Base-by-base conservation (phyloP, 257 asterid species). In the Jacaranda mimosifolia region DNA sequence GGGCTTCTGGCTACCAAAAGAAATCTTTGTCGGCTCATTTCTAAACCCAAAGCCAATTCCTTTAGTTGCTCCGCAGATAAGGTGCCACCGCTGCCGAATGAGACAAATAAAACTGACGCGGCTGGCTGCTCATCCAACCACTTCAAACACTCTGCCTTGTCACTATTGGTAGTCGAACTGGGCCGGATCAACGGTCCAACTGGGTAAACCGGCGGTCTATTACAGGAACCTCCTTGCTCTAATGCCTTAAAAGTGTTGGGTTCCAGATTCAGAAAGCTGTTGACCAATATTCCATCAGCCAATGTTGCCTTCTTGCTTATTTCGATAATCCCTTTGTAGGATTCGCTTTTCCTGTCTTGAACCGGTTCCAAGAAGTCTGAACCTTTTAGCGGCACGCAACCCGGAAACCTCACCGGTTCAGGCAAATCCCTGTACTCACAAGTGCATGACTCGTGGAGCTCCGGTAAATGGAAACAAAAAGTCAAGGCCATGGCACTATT, bases 221-320 rank as follows among this genome's bases (percentile, higher is more conserved):
- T 26, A 26, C 32, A 1, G 32, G 32, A 26, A 26, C 74, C 8
- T 83, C 75, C 26, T 78, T 78, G 3, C 79, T 85, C 8, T 40
- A 72, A 53, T 46, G 83, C 66, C 64, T 77, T 75, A 0, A 87
- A 0, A 0, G 89, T 53, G 4, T 76, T 83, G 36, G 80, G 80
- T 76, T 91, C 97, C 57, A 91, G 69, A 1, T 89, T 91, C 70
- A 53, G 53, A 69, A 89, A 91, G 15, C 80, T 77, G 55, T 91
- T 89, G 5, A 86, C 81, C 65, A 91, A 0, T 3, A 91, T 78
- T 0, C 97, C 97, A 6, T 91, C 91, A 0, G 86, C 90, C 59
- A 81, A 64, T 0, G 48, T 3, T 42, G 80, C 84, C 74, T 82
- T 83, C 65, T 70, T 76, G 3, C 72, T 8, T 35, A 79, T 76